Evolutionary conservation across 768 basidiomycete genomes (phyloP).

Genomic region (Amanita rubescens): DNA sequence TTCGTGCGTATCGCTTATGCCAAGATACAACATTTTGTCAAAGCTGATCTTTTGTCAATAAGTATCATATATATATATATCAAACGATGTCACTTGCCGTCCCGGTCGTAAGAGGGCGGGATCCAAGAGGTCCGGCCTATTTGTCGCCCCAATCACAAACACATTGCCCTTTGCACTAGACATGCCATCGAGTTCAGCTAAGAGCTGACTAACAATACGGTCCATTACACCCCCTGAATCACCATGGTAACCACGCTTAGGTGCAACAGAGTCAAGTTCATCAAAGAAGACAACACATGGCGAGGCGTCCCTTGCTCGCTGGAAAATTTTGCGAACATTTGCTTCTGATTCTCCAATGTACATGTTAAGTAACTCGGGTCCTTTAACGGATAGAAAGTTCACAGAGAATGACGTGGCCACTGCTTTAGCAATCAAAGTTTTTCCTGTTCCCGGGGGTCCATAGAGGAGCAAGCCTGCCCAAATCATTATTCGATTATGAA

Average conservation of each 20-base stretch:
- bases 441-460: conserved; percentile 94
- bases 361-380: conserved; percentile 95
- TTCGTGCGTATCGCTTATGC: conserved; percentile 80
- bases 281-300: conserved; percentile 98
- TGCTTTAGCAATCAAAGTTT: conserved; percentile 92
- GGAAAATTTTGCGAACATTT: conserved; percentile 90
- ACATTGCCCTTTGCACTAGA: conserved; percentile 61
- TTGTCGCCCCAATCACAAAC: conserved; percentile 95
- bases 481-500: not conserved
- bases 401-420: conserved; percentile 93
- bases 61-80: not conserved
- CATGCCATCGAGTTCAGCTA: conserved; percentile 94
- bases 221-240: conserved; percentile 99
- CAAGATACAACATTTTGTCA: conserved; percentile 94
- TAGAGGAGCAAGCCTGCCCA: conserved; percentile 80
- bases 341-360: conserved; percentile 98
- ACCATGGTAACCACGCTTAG: conserved; percentile 90
- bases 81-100: conserved; percentile 38
- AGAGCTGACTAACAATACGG: conserved; percentile 88
- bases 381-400: conserved; percentile 97
- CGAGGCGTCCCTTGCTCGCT: conserved; percentile 82
- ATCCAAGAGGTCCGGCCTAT: conserved; percentile 88
- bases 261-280: conserved; percentile 91
- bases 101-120: conserved; percentile 86
- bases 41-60: conserved; percentile 46